These are phyloP conservation scores for Pseudisothecium myosuroides DNA, from an alignment of 225 moss, liverwort and hornwort species.

Conservation along the genomic window DNA sequence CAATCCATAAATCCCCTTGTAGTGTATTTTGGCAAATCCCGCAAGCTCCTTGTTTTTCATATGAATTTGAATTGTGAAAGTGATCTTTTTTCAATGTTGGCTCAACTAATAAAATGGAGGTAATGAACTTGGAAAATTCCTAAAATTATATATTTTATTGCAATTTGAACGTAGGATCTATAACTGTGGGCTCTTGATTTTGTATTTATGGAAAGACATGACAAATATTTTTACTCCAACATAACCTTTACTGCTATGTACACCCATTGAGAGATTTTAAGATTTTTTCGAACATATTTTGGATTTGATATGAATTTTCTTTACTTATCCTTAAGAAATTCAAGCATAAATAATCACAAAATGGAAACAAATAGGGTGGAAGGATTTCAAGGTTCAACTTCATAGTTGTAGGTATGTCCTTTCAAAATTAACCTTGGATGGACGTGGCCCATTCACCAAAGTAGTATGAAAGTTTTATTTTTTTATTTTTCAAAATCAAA, in stretches of 20 bases:
- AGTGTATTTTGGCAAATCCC: not conserved
- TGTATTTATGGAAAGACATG: not conserved
- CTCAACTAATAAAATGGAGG: too few relatives aligned
- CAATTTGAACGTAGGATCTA: not conserved
- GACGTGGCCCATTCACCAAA: rapidly evolving
- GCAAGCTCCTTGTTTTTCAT: not conserved
- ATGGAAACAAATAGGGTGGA: not conserved
- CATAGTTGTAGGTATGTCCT: rapidly evolving
- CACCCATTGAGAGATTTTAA: rapidly evolving
- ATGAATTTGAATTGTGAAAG: not conserved
- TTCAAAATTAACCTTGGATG: too few relatives aligned
- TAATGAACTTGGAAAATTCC: too few relatives aligned
- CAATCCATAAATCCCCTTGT: not conserved
- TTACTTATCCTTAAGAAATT: not conserved
- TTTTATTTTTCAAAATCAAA: not conserved
- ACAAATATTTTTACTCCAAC: too few relatives aligned
- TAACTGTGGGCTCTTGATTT: not conserved
- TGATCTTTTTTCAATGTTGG: not conserved
- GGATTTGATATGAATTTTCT: not conserved
- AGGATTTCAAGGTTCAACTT: not conserved
- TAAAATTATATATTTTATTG: not conserved
- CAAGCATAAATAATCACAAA: not conserved
- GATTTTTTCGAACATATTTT: not conserved
- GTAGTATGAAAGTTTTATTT: too few relatives aligned
- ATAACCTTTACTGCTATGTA: not conserved